A percentile compares a stretch with the other conserved stretches of the same genome.
These are phyloP conservation scores for Fusarium musae DNA, from an alignment of 2,329 filamentous ascomycete species.

Conservation along the genomic window DNA sequence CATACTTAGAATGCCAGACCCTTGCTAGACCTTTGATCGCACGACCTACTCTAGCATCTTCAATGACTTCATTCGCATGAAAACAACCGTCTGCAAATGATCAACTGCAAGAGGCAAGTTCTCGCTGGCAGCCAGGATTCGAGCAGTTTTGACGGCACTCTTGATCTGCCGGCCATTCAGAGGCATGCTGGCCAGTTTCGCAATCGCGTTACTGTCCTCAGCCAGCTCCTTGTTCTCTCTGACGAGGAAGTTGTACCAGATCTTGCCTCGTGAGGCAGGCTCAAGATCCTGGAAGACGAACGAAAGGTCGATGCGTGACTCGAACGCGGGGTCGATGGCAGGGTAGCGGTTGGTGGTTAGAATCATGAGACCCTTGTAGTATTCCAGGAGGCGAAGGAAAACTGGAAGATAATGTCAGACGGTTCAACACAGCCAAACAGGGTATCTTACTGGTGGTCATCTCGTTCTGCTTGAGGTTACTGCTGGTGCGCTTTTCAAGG, in stretches of 20 bases:
- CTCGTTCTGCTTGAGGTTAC: slow-evolving; percentile 40
- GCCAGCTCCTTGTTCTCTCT: not conserved
- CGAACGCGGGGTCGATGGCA: slow-evolving; percentile 55
- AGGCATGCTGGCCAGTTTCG: not conserved
- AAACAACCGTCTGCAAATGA: slow-evolving; percentile 11
- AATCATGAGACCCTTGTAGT: slow-evolving; percentile 51
- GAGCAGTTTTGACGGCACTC: slow-evolving; percentile 19
- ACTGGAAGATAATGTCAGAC: not conserved
- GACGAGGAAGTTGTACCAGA: slow-evolving; percentile 38
- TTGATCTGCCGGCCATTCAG: slow-evolving; percentile 38
- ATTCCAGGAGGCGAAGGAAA: slow-evolving; percentile 48
- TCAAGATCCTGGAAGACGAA: slow-evolving; percentile 49
- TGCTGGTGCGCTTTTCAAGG: slow-evolving; percentile 43
- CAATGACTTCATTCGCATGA: not conserved
- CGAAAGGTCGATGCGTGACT: slow-evolving; percentile 56
- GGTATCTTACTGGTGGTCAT: slow-evolving; percentile 41
- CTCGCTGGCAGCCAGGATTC: slow-evolving; percentile 4
- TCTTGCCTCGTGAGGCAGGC: slow-evolving; percentile 16
- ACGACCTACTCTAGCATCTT: not conserved
- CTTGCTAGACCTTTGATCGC: rapidly evolving
- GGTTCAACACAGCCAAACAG: rapidly evolving
- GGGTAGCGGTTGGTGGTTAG: slow-evolving; percentile 56
- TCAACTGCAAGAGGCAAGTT: not conserved
- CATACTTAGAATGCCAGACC: not conserved
- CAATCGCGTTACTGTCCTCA: not conserved